Evolutionary conservation across 1,284 basidiomycete species (phyloP), one percentile per base, ranked within the genome.

Genomic region (Apiotrichum siamense): DNA sequence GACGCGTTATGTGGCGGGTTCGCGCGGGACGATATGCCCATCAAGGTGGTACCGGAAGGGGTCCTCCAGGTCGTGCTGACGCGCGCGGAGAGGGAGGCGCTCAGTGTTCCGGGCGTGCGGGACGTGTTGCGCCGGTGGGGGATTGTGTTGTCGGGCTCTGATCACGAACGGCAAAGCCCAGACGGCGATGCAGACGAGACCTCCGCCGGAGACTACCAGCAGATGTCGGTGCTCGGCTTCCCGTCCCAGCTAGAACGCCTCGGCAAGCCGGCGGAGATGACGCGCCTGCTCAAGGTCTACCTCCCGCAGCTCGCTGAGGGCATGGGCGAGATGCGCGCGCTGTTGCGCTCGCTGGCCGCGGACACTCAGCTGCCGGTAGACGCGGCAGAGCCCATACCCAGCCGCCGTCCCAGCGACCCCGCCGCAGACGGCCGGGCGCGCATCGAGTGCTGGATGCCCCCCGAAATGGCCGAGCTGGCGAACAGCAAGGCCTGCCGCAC

Each of bases 401-500:
- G n/a, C n/a, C n/a, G n/a, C n/a, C n/a, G n/a, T n/a, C n/a, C n/a
- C n/a, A n/a, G n/a, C n/a, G n/a, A n/a, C 33, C 33, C 18, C 17
- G 33, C 33, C 33, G 13, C 72, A 38, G 65, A 67, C 15, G 35
- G 29, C 53, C 13, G 39, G 7, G 75, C 85, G 49, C 80, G 79
- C 57, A 82, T 83, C 27, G 70, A 91, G 44, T 80, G 86, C 26
- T 83, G 81, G 77, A 90, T 87, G 72, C 92, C 92, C 10, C 77
- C 77, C 42, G 82, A 81, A 50, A 78, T 96, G 48, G 68, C 91
- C 12, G 86, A 91, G 40, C 75, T 97, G 54, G 78, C 90, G 54
- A 92, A 94, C 72, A 93, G 89, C 6, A 91, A 89, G 71, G 92
- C 92, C 13, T 97, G 92, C 65, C 79, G 92, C 76, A 89, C 88